These are phyloP conservation scores for Pinus albicaulis DNA, from an alignment of 75 land plant genomes.

Conservation along the genomic window DNA sequence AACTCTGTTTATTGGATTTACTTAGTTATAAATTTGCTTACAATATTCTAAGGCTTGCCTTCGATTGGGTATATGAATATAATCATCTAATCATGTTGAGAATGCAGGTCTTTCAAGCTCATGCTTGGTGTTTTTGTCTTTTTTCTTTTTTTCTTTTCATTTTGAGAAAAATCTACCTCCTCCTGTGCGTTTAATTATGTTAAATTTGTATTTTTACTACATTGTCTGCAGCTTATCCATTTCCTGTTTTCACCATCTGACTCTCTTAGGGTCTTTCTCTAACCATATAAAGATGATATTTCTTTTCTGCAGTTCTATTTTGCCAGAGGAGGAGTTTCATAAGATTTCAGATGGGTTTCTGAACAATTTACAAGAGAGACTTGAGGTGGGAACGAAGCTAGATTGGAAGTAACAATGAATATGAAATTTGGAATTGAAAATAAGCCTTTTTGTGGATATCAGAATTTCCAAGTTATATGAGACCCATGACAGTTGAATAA, in stretches of 20 bases:
- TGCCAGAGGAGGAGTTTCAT: slow-evolving; percentile 74
- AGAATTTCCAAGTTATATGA: too few species aligned
- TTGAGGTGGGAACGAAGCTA: slow-evolving; percentile 48
- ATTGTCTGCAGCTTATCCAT: not conserved
- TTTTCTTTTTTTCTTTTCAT: not conserved
- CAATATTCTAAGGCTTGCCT: not conserved
- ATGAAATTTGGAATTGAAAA: too few species aligned
- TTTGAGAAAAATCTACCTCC: not conserved
- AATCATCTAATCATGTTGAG: not conserved
- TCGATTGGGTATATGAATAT: not conserved
- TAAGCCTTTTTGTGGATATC: too few species aligned
- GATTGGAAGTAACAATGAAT: not conserved
- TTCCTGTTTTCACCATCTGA: not conserved
- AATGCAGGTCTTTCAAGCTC: not conserved
- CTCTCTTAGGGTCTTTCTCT: not conserved
- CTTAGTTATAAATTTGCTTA: not conserved
- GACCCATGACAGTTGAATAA: too few species aligned
- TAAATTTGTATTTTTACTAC: not conserved
- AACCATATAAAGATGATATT: not conserved
- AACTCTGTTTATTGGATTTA: not conserved
- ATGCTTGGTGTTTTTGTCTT: not conserved
- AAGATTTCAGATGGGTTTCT: slow-evolving; percentile 60
- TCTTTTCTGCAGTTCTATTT: slow-evolving; percentile 50
- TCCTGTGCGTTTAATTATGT: not conserved
- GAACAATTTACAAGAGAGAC: slow-evolving; percentile 64